phyloP scores from a whole-genome alignment of 2,329 filamentous ascomycete species.

The Alternaria hordeiaustralica region DNA sequence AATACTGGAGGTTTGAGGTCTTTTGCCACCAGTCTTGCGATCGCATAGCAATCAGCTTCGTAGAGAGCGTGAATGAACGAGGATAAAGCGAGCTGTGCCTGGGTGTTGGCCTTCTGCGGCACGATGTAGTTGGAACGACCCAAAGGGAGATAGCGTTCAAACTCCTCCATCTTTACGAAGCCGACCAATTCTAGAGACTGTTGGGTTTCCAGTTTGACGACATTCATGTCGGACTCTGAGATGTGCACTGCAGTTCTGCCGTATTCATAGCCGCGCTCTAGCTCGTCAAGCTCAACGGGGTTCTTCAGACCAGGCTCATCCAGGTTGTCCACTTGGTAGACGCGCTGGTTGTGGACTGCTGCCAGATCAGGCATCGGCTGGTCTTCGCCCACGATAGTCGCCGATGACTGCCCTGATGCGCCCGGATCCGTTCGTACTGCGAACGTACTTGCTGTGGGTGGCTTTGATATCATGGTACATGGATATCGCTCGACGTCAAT shows the following conservation, averaged over 20 bases:
- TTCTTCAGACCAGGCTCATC: slow-evolving; percentile 77
- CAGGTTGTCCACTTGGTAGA: slow-evolving; percentile 81
- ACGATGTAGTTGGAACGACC: slow-evolving; percentile 80
- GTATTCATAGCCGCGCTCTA: slow-evolving; percentile 95
- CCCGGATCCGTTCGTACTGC: slow-evolving; percentile 60
- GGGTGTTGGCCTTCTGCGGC: slow-evolving; percentile 77
- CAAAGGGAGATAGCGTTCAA: slow-evolving; percentile 84
- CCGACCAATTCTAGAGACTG: slow-evolving; percentile 83
- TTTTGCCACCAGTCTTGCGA: slow-evolving; percentile 85
- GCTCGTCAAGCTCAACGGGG: slow-evolving; percentile 79
- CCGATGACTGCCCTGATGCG: slow-evolving; percentile 61
- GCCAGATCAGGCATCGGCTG: slow-evolving; percentile 58
- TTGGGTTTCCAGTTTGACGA: slow-evolving; percentile 83
- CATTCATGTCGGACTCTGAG: slow-evolving; percentile 81
- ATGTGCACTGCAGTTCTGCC: slow-evolving; percentile 91
- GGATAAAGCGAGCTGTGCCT: slow-evolving; percentile 82
- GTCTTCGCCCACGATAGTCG: slow-evolving; percentile 54
- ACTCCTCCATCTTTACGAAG: slow-evolving; percentile 79
- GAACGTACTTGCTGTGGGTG: slow-evolving; percentile 79
- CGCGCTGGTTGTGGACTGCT: slow-evolving; percentile 76
- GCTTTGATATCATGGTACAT: slow-evolving; percentile 77
- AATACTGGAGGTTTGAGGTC: slow-evolving; percentile 80
- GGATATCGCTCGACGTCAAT: slow-evolving; percentile 94
- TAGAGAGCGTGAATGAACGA: slow-evolving; percentile 87
- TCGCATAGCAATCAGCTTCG: slow-evolving; percentile 83